A percentile compares a stretch with the other conserved stretches of the same genome.
These are phyloP conservation scores for Phenoliferia sp. DNA, from an alignment of 1,284 basidiomycete species.

Conservation along the genomic window DNA sequence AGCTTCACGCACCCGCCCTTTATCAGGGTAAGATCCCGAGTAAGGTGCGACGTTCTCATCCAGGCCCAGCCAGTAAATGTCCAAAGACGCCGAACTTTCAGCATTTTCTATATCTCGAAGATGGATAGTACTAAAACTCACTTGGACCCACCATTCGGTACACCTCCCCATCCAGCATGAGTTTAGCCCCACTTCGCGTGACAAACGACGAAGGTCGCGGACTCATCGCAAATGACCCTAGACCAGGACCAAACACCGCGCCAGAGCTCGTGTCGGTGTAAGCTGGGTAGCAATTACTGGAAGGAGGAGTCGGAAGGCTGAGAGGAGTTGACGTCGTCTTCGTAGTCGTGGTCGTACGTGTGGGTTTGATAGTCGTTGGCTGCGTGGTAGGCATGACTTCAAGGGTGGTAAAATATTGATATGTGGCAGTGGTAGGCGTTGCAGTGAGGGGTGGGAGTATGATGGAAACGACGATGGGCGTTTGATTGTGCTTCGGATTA, in stretches of 20 bases:
- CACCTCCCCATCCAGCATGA: slow-evolving; percentile 24
- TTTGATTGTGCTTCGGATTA: too few species aligned
- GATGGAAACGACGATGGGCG: too few species aligned
- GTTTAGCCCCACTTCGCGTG: slow-evolving; percentile 10
- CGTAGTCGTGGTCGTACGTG: too few species aligned
- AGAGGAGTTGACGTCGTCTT: background rate
- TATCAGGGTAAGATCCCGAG: slow-evolving; percentile 40
- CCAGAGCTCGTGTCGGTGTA: slow-evolving; percentile 22
- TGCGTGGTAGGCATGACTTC: too few species aligned
- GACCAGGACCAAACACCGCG: slow-evolving; percentile 21
- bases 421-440: too few species aligned
- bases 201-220: slow-evolving; percentile 27
- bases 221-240: slow-evolving; percentile 9
- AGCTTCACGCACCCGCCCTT: slow-evolving; percentile 37
- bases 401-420: too few species aligned
- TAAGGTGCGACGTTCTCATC: slow-evolving; percentile 37
- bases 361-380: too few species aligned
- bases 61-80: slow-evolving; percentile 37
- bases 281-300: slow-evolving; percentile 6
- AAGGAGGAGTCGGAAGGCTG: slow-evolving; percentile 14
- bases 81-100: background rate
- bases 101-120: background rate
- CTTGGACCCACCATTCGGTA: slow-evolving; percentile 30
- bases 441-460: too few species aligned
- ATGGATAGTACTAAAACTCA: background rate